Base-by-base conservation (phyloP, 306 rosid genomes). In the Sindora glabra region DNA sequence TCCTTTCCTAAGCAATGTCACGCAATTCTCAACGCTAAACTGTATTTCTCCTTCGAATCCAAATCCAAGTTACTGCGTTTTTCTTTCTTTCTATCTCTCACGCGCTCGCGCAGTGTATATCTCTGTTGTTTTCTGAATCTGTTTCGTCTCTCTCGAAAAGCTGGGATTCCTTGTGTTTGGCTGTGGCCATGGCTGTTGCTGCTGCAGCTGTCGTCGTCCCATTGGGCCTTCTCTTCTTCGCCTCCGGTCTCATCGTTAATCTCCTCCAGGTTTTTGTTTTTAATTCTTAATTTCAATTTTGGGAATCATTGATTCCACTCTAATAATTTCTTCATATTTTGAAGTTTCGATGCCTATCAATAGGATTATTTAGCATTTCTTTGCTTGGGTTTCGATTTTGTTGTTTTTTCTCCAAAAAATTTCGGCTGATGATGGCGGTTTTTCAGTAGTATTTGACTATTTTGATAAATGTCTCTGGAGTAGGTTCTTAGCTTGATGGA, bases 131-230 rank as follows among this genome's bases (percentile, higher is more conserved):
- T 15, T 21, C 49, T 29, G 57, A 70, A 50, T 67, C 60, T 33
- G 33, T 34, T 45, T 38, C 58, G 21, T 62, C n/a, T 57, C 45
- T 16, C 17, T 23, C n/a, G 33, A 34, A 65, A 27, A 59, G 52
- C 29, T 8, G 48, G 51, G 36, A 24, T 26, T 8, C n/a, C n/a
- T 38, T 17, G 64, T 14, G 41, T 32, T 26, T 12, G 75, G 44
- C 25, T 17, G 37, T 47, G 76, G 78, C 68, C 64, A 92, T 92
- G 98, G 85, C 94, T 73, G 58, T 81, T 86, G 76, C 85, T 21
- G 96, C 87, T 5, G 96, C 88, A 25, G 86, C 79, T 73, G 87
- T 79, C 27, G 70, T 92, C 62, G 78, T 92, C n/a, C 96, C 96
- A 42, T 37, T 92, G 71, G 95, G 96, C 26, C 27, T 92, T 16